These are phyloP conservation scores for Leptodermis oblonga DNA, from an alignment of 257 asterid species.

Conservation along the genomic window DNA sequence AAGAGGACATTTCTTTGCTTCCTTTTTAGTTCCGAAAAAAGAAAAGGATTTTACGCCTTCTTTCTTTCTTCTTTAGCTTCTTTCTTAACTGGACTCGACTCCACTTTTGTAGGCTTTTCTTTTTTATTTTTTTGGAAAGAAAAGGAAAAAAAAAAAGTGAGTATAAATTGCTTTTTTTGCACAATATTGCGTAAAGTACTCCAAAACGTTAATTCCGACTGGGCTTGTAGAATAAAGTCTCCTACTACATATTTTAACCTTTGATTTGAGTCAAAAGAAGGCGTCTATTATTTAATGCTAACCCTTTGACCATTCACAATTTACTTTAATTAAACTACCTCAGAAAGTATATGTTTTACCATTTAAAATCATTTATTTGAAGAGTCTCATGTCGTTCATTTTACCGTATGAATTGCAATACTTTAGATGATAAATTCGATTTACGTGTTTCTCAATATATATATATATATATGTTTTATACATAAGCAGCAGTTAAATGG, in stretches of 20 bases:
- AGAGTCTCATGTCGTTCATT: no score
- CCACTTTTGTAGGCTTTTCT: neutral
- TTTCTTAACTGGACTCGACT: neutral
- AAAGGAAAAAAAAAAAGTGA: no score
- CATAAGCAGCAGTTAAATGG: no score
- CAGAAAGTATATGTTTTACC: neutral
- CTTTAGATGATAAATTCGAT: no score
- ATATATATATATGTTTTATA: no score
- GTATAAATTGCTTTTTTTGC: neutral
- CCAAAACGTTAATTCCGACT: neutral
- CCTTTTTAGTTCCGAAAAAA: neutral
- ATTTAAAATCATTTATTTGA: neutral
- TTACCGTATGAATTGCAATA: no score
- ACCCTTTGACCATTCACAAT: slow-evolving; percentile 1
- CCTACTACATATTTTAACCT: neutral
- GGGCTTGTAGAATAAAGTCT: no score
- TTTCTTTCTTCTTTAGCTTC: neutral
- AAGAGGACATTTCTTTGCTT: neutral
- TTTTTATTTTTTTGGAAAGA: neutral
- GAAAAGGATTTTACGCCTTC: neutral
- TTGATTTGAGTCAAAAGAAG: neutral
- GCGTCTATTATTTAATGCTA: neutral
- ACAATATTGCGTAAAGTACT: neutral
- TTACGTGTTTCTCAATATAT: no score
- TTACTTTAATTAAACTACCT: neutral